Base-by-base conservation (phyloP, 139 green algal species). In the Chlamydomonas sp. region DNA sequence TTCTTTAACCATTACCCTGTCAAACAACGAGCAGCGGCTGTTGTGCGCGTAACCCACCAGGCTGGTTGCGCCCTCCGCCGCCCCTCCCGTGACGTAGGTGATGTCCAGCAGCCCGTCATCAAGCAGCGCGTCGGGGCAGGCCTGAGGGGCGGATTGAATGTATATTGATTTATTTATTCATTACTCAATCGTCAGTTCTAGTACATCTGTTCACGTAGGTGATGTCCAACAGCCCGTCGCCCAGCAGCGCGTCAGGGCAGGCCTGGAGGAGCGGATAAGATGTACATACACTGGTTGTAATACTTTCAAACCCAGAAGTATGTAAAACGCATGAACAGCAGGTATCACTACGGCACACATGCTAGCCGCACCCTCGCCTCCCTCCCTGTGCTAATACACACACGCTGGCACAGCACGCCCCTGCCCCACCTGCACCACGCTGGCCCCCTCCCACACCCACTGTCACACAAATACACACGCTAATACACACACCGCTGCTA, bases 81-180 rank as follows among this genome's bases (percentile, higher is more conserved):
- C 83, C 1, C 63, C 83, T 3, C 83, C 88, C 1, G 78, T 91
- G 71, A 92, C 78, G 74, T 91, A 79, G 5, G 89, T 90, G 68
- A 90, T 78, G 84, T 94, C 91, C 85, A 94, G 85, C 88, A 93
- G 80, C 12, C 91, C 91, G 62, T 94, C 91, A 83, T 94, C 91
- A 17, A 94, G 89, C 75, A 94, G 69, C 5, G 91, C 91, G 68
- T 93, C 82, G n/a, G 91, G 91, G 58, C 88, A 92, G 58, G 90
- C 77, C 85, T 89, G 84, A 62, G 16, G 12, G 5, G 18, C 78
- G 62, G 20, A 17, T 14, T 17, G 18, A 18, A 72, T 12, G 67
- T n/a, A 15, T 5, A 5, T 12, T 12, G 67, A 18, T 12, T 18
- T 4, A 15, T 73, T 6, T 49, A 49, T 49, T 49, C 31, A 49